Evolutionary conservation across 108 stramenopile species (phyloP).

Genomic region (Thalassiosira profunda): DNA sequence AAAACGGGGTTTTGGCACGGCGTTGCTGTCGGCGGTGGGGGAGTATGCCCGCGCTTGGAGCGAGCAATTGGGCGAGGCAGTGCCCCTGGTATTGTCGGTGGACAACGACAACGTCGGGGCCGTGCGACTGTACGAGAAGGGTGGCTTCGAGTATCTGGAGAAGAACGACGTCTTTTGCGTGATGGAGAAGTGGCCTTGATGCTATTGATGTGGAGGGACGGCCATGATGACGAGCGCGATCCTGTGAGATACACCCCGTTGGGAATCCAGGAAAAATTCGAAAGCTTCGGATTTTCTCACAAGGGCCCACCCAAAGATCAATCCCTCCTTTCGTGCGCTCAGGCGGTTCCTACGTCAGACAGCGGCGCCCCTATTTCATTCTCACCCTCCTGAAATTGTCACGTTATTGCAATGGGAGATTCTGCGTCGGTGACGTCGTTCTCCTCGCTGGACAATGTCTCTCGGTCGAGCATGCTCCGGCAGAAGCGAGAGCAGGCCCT

Average conservation of each 20-base stretch:
- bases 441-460: background rate
- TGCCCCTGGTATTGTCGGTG: constrained; percentile 28
- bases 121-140: constrained; percentile 29
- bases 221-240: too few relatives aligned
- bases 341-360: too few relatives aligned
- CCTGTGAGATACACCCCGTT: too few relatives aligned
- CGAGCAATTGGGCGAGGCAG: background rate
- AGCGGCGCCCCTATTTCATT: too few relatives aligned
- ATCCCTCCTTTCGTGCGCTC: too few relatives aligned
- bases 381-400: too few relatives aligned
- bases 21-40: constrained; percentile 14
- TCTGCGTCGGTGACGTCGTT: background rate
- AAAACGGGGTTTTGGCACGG: constrained; percentile 21
- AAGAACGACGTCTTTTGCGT: constrained; percentile 17
- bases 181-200: too few relatives aligned
- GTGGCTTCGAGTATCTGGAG: constrained; percentile 40
- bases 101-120: constrained; percentile 31
- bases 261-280: too few relatives aligned
- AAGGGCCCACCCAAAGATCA: too few relatives aligned
- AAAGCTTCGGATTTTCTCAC: too few relatives aligned
- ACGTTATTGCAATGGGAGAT: too few relatives aligned
- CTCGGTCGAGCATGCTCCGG: constrained; percentile 15
- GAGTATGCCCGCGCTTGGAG: background rate
- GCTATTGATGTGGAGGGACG: too few relatives aligned
- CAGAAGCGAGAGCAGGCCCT: constrained; percentile 10